phyloP scores from a whole-genome alignment of 2,329 filamentous ascomycete species.

The Boeremia exigua region DNA sequence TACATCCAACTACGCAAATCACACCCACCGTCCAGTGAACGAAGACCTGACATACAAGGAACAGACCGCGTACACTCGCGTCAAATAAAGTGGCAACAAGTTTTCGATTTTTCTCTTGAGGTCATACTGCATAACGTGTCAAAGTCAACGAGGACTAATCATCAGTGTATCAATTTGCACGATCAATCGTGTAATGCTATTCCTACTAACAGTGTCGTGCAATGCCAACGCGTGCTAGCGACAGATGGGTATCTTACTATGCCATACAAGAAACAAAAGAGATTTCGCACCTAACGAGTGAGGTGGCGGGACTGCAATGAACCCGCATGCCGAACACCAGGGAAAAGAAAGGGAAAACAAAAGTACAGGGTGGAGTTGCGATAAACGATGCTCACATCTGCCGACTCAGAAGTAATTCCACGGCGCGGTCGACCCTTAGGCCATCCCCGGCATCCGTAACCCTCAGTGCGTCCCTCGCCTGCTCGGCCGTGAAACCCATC shows the following conservation, averaged over 20 bases:
- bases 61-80: no score
- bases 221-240: background rate
- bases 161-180: no score
- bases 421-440: constrained; percentile 62
- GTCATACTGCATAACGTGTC: no score
- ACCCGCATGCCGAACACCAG: background rate
- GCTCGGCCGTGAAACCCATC: constrained; percentile 63
- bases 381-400: background rate
- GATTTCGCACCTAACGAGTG: background rate
- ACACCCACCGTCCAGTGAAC: no score
- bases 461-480: constrained; percentile 63
- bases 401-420: constrained; percentile 57
- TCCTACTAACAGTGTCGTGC: background rate
- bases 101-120: no score
- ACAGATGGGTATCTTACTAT: constrained; percentile 13
- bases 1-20: no score
- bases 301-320: background rate
- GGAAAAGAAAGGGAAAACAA: background rate
- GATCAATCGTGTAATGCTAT: background rate
- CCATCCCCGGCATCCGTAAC: constrained; percentile 67
- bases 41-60: no score
- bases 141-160: no score
- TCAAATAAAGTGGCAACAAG: no score
- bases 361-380: background rate
- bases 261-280: constrained; percentile 2